Percentiles rank a stretch among this genome's conserved stretches.
phyloP scores from a whole-genome alignment of 176 grass and related monocot species.

The Oryza meyeriana region DNA sequence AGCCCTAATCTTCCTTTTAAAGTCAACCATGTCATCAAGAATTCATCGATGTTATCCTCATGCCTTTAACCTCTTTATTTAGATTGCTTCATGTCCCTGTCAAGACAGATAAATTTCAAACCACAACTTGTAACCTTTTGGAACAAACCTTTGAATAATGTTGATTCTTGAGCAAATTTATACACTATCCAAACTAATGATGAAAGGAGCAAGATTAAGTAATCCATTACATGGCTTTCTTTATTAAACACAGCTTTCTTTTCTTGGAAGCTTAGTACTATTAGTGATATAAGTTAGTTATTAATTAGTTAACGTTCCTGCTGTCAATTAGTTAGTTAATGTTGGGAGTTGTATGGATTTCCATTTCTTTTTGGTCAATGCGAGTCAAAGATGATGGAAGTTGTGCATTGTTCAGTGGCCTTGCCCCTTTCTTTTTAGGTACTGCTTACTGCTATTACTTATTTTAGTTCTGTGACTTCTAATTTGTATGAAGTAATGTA shows the following conservation, averaged over 20 bases:
- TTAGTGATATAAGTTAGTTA: not conserved
- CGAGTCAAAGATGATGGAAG: not conserved
- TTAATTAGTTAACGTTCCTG: not conserved
- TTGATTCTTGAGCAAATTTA: not conserved
- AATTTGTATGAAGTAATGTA: too few relatives aligned
- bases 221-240: too few relatives aligned
- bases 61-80: slow-evolving; percentile 21
- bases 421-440: too few relatives aligned
- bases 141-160: not conserved
- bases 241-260: not conserved
- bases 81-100: not conserved
- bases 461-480: too few relatives aligned
- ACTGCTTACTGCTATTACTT: too few relatives aligned
- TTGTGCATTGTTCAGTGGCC: not conserved
- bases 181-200: not conserved
- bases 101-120: slow-evolving; percentile 13
- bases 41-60: not conserved
- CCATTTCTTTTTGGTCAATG: not conserved
- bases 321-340: not conserved
- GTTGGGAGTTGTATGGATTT: not conserved
- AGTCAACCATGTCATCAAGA: slow-evolving; percentile 12
- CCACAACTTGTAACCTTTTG: not conserved
- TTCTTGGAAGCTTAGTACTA: not conserved
- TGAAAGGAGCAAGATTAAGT: too few relatives aligned
- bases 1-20: slow-evolving; percentile 20